A percentile compares a stretch with the other conserved stretches of the same genome.
phyloP scores from a whole-genome alignment of 2,329 filamentous ascomycete species.

The Xylariaceae sp. region DNA sequence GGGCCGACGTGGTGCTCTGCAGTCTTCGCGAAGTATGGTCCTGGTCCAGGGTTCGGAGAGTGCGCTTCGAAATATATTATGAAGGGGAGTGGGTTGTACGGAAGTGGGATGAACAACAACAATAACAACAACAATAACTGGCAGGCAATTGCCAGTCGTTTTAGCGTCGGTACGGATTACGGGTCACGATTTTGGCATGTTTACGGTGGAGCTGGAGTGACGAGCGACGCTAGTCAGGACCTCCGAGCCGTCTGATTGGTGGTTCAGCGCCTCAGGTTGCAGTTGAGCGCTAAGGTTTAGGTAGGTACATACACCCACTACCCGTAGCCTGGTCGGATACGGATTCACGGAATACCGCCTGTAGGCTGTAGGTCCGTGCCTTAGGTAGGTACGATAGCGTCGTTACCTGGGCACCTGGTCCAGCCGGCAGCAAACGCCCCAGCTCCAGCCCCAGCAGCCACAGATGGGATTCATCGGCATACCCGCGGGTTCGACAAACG shows the following conservation, averaged over 20 bases:
- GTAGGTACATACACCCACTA: not conserved
- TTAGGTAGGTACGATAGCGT: too few species aligned
- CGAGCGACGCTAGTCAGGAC: constrained; percentile 26
- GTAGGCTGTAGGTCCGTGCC: too few species aligned
- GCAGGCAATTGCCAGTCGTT: constrained; percentile 19
- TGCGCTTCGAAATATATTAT: constrained; percentile 23
- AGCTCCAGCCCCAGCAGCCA: not conserved
- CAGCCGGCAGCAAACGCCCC: not conserved
- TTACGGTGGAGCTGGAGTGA: constrained; percentile 38
- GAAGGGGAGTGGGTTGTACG: constrained; percentile 15
- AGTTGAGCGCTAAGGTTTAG: constrained; percentile 21
- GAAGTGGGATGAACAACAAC: constrained; percentile 18
- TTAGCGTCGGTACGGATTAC: constrained; percentile 16
- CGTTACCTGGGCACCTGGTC: too few species aligned
- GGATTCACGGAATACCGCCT: too few species aligned
- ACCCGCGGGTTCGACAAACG: too few species aligned
- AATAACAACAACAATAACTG: constrained; percentile 11
- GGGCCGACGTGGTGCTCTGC: constrained; percentile 10
- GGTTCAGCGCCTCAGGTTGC: not conserved
- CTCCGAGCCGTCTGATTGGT: constrained; percentile 34
- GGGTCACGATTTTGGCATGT: constrained; percentile 36
- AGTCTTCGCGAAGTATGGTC: constrained; percentile 17
- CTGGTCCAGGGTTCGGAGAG: constrained; percentile 22
- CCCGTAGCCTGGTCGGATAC: not conserved
- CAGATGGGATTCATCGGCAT: not conserved